Evolutionary conservation across 1,284 basidiomycete species (phyloP), one percentile per base, ranked within the genome.

Genomic region (Trichosporon sp.): DNA sequence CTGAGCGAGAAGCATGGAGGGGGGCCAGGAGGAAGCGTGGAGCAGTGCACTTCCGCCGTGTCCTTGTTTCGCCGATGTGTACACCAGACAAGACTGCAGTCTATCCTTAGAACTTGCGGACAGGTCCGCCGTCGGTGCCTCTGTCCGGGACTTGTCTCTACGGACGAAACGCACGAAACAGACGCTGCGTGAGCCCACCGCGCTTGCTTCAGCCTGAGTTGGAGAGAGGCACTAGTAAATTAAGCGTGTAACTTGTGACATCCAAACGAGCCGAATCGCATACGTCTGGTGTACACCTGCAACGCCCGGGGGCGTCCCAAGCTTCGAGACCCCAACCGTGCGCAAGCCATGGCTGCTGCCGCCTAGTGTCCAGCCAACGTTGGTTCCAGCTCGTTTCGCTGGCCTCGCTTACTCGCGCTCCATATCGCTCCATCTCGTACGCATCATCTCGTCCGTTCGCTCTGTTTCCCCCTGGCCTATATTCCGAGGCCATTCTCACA

Each of bases 1-100:
- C 51, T 54, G 51, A 54, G 7, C 51, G 51, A 21, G 51, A 19
- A 54, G 19, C 21, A 26, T 54, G 51, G 51, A 54, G 19, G 4
- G 51, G 10, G 10, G 8, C 19, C 4, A 26, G 21, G 51, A 54
- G 21, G 19, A 3, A 21, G 48, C 48, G 21, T 54, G 51, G 51
- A 54, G 51, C 51, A 26, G 51, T 54, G 51, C 51, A 54, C 21
- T 21, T 54, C 51, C 51, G 51, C 51, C 16, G 51, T n/a, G 19
- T 6, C 51, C 51, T 54, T 54, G 51, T 54, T 54, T 54, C 51
- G 51, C 51, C 51, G 21, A 21, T 16, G 10, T 54, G 51, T 16
- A 54, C 51, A 16, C 19, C 51, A 54, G 51, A 54, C 51, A n/a
- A 4, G 7, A 54, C 51, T 7, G 51, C 51, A 26, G 16, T n/a